Percentiles rank a stretch among this genome's conserved stretches.
Conservation (phyloP, 2,329 filamentous ascomycete genomes). For the Podosphaera leucotricha region DNA sequence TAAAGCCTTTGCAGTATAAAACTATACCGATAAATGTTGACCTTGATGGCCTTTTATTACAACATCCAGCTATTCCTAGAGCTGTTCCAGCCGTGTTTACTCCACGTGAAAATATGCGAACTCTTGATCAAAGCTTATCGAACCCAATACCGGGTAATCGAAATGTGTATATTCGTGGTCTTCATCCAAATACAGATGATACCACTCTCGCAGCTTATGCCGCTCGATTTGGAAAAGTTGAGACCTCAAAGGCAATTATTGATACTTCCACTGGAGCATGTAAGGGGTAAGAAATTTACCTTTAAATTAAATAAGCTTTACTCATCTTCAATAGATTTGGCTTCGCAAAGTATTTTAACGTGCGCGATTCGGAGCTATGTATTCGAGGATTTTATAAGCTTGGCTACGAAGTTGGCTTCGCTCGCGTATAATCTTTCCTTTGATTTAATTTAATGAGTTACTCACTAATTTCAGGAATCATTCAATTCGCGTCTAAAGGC, state of each 20-base stretch:
- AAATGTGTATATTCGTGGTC: slow-evolving; percentile 93
- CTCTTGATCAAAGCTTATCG: slow-evolving; percentile 78
- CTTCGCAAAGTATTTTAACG: slow-evolving; percentile 84
- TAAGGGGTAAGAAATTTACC: slow-evolving; percentile 52
- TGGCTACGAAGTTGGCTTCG: slow-evolving; percentile 94
- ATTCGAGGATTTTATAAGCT: slow-evolving; percentile 88
- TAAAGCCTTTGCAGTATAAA: slow-evolving; percentile 15
- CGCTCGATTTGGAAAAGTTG: slow-evolving; percentile 71
- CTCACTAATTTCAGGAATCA: slow-evolving; percentile 42
- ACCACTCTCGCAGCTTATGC: slow-evolving; percentile 67
- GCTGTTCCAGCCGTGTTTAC: slow-evolving; percentile 80
- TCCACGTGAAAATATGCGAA: slow-evolving; percentile 66
- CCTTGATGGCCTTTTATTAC: slow-evolving; percentile 41
- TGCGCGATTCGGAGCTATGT: slow-evolving; percentile 76
- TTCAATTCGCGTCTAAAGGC: slow-evolving; percentile 97
- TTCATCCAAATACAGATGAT: slow-evolving; percentile 87
- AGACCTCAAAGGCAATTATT: slow-evolving; percentile 96
- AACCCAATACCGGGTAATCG: slow-evolving; percentile 81
- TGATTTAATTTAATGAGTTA: slow-evolving; percentile 2
- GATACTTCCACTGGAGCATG: slow-evolving; percentile 80
- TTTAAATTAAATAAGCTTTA: neutral
- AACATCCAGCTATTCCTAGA: slow-evolving; percentile 62
- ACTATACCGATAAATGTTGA: slow-evolving; percentile 14
- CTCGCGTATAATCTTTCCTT: slow-evolving; percentile 36
- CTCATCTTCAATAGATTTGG: slow-evolving; percentile 45